Evolutionary conservation across 1,139 yeast genomes (phyloP), one percentile per base, ranked within the genome.

Genomic region (Meyerozyma sp.): DNA sequence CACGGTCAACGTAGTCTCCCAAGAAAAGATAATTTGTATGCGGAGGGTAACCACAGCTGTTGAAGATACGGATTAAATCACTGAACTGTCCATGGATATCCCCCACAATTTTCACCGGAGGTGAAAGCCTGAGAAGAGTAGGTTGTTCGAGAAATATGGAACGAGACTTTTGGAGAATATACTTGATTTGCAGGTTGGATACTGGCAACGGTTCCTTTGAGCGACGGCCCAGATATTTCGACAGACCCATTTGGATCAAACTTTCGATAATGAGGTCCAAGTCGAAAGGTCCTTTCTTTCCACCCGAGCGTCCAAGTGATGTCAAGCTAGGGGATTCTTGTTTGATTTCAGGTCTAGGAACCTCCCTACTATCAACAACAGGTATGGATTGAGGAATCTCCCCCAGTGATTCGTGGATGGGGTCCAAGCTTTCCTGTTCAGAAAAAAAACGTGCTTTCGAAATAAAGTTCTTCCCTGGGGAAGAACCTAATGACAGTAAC

Each of bases 1-100:
- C 95, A 52, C 95, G 76, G 62, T 87, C 95, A 41, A 87, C 95
- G 58, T 87, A 87, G 62, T 87, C 95, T 32, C 95, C 95, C 41
- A 87, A 65, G 58, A 87, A 87, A 52, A 87, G 65, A 60, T 86
- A 87, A 58, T 86, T 87, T 3, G 94, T 73, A 53, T 80, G 75
- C 8, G 93, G 91, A 1, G 95, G 95, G 54, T 81, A 79, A 0
- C 95, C 95, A 60, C 91, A 83, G 43, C 82, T 68, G 57, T 84
- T 82, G 58, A 87, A 79, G 37, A 87, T 82, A 50, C 95, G 72
- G 49, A 86, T 67, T 50, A 87, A 71, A 64, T 87, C 95, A 49
- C 77, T 75, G 57, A 80, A 87, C 62, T 87, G 95, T 10, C 95
- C 95, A 62, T 87, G 95, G 43, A 87, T 81, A 62, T 87, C 95